Evolutionary conservation across 371 early-diverging fungal species (phyloP).

Genomic region (Blakeslea trispora): DNA sequence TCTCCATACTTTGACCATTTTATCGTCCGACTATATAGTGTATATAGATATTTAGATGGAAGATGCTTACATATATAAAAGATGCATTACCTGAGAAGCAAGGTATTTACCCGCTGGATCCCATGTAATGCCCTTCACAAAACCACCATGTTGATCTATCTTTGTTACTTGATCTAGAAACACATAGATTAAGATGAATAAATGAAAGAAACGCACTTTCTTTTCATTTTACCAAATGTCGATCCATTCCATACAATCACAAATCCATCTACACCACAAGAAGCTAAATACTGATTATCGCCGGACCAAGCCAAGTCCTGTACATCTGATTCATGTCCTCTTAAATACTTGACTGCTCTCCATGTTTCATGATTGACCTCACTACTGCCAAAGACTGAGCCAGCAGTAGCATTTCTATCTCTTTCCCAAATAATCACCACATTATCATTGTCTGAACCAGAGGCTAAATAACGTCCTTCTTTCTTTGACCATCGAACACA

Average conservation of each 20-base stretch:
- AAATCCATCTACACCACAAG: slow-evolving; percentile 87
- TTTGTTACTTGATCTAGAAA: slow-evolving; percentile 58
- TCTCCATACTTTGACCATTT: slow-evolving; percentile 85
- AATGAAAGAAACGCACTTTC: not conserved
- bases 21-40: slow-evolving; percentile 89
- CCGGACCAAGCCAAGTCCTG: slow-evolving; percentile 94
- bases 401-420: slow-evolving; percentile 53
- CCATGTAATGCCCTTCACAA: slow-evolving; percentile 96
- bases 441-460: slow-evolving; percentile 85
- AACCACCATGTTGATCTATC: slow-evolving; percentile 79
- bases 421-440: slow-evolving; percentile 92
- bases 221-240: slow-evolving; percentile 67
- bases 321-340: slow-evolving; percentile 95
- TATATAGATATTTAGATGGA: not conserved
- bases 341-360: slow-evolving; percentile 77
- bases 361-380: slow-evolving; percentile 75
- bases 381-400: slow-evolving; percentile 57
- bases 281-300: slow-evolving; percentile 85
- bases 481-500: slow-evolving; percentile 87
- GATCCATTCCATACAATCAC: slow-evolving; percentile 85
- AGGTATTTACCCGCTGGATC: slow-evolving; percentile 95
- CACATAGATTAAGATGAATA: not conserved
- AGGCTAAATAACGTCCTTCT: slow-evolving; percentile 80
- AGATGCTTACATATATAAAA: too few relatives aligned
- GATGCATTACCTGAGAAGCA: slow-evolving; percentile 77